Evolutionary conservation across 495 filamentous ascomycete species (phyloP), one percentile per base, ranked within the genome.

Genomic region (Podospora didyma): DNA sequence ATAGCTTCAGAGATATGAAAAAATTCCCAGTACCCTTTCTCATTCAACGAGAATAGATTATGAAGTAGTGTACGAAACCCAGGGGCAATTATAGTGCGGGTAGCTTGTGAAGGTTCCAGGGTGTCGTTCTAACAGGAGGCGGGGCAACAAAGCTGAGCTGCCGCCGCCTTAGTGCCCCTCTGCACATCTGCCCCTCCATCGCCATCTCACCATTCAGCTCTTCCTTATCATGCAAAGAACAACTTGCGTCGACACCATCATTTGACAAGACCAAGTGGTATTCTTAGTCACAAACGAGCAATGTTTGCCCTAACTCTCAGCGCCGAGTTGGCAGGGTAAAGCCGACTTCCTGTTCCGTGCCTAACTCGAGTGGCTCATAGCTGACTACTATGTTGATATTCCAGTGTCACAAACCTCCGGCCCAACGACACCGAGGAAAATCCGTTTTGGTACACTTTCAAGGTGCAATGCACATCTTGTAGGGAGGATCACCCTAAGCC

Each of bases 361-460:
- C 35, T 56, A 67, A 58, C 70, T 53, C 46, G 7, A 12, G 12
- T 45, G 12, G 17, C 37, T 6, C 26, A 55, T 26, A n/a, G 23
- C 17, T 42, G 49, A n/a, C 49, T 31, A 42, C 39, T 55, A 47
- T 53, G 53, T 26, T 24, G 62, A 28, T 64, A 28, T 50, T 35
- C n/a, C 42, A 97, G 95, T 9, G 90, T 99, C 19, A 96, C 92
- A 49, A 85, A 90, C 58, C 86, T 99, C 51, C 85, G 83, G 52
- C 95, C 94, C 1, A 76, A 86, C 57, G 94, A 99, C 71, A 89
- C 86, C 2, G 74, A 80, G 49, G 88, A 88, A 6, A 82, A 79
- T 52, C 90, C 90, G 0, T 97, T 96, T 75, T 94, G 83, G 77
- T 99, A 95, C 77, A 96, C 88, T 47, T 97, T 99, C 82, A 90